Conservation (phyloP, 148 eudicot species). For the Diospyros lotus region DNA sequence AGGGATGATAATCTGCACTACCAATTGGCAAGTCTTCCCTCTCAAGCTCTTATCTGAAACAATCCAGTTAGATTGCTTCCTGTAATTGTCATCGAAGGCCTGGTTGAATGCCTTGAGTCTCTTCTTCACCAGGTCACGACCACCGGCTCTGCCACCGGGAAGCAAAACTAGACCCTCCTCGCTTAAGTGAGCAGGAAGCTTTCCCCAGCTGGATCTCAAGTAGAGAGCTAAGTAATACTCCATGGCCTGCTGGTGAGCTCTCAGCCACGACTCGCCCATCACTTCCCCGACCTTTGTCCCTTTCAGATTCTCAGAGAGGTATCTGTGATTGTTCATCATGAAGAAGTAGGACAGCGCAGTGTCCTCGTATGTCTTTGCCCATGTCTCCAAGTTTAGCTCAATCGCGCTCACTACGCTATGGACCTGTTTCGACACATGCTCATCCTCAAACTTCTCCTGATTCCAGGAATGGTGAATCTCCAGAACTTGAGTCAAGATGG, state of each 20-base stretch:
- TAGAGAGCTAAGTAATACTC: slow-evolving; percentile 38
- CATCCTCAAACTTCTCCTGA: slow-evolving; percentile 19
- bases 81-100: slow-evolving; percentile 47
- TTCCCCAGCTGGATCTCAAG: slow-evolving; percentile 70
- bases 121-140: slow-evolving; percentile 41
- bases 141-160: slow-evolving; percentile 34
- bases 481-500: slow-evolving; percentile 42
- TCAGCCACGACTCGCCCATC: slow-evolving; percentile 62
- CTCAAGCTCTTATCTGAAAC: slow-evolving; percentile 48
- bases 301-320: slow-evolving; percentile 39
- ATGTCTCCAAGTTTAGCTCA: slow-evolving; percentile 60
- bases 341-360: slow-evolving; percentile 46
- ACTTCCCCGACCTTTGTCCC: slow-evolving; percentile 56
- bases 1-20: slow-evolving; percentile 53
- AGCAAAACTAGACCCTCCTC: slow-evolving; percentile 46
- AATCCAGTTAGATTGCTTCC: slow-evolving; percentile 55
- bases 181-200: slow-evolving; percentile 40
- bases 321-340: slow-evolving; percentile 77
- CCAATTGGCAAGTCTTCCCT: slow-evolving; percentile 45
- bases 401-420: slow-evolving; percentile 44
- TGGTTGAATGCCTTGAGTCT: slow-evolving; percentile 56
- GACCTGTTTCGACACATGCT: slow-evolving; percentile 39
- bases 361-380: slow-evolving; percentile 62
- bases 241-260: slow-evolving; percentile 27
- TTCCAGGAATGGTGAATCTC: slow-evolving; percentile 67